phyloP scores from a whole-genome alignment of 148 eudicot genomes.

The Rhododendron mucronatum region DNA sequence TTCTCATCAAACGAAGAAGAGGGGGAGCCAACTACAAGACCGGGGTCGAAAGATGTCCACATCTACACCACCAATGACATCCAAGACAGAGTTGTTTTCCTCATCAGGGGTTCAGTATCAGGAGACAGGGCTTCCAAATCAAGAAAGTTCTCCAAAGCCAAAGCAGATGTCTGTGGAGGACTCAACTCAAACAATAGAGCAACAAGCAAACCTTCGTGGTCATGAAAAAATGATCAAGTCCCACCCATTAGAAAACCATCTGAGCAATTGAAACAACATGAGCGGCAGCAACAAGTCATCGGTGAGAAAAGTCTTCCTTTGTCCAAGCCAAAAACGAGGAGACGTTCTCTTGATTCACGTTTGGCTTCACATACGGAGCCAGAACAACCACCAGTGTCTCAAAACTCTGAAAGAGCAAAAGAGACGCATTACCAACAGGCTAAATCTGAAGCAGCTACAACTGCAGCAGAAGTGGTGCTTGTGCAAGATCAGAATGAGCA shows the following conservation, averaged over 20 bases:
- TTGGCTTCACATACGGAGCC: background rate
- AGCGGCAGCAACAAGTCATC: background rate
- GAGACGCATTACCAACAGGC: too few species aligned
- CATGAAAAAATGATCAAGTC: background rate
- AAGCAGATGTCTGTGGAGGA: background rate
- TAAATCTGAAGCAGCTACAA: background rate
- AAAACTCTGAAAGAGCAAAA: background rate
- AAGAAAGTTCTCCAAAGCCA: background rate
- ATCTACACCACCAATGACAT: background rate
- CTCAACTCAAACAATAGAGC: background rate
- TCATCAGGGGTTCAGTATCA: background rate
- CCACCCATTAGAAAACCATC: background rate
- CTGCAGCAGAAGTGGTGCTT: background rate
- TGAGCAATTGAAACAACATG: background rate
- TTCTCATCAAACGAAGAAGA: background rate
- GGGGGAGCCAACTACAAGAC: background rate
- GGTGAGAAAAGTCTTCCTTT: background rate
- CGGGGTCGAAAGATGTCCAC: background rate
- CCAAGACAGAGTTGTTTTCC: background rate
- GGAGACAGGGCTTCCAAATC: background rate
- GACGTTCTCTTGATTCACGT: background rate
- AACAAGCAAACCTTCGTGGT: background rate
- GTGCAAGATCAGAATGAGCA: slow-evolving; percentile 2
- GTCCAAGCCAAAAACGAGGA: background rate
- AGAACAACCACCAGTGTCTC: background rate